These are phyloP conservation scores for Umbellularia californica DNA, from an alignment of 164 flowering plant genomes.

Conservation along the genomic window DNA sequence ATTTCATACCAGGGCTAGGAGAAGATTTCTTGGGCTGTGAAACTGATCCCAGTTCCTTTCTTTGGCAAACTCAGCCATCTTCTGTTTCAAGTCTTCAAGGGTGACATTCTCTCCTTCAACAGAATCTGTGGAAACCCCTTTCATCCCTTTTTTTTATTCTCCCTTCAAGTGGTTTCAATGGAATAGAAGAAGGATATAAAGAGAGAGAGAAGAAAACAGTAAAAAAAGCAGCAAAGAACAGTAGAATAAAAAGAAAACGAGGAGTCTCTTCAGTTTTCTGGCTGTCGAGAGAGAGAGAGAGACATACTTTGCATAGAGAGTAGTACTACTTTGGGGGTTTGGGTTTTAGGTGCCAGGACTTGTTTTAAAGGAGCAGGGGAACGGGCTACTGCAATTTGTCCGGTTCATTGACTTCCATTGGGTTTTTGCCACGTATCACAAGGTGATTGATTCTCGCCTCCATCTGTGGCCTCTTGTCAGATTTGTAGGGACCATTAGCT, in stretches of 20 bases:
- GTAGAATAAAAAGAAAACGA: not conserved
- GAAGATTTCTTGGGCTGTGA: constrained; percentile 28
- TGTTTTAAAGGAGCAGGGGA: not conserved
- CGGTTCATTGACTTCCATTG: not conserved
- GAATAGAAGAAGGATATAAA: not conserved
- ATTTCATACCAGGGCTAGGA: constrained; percentile 17
- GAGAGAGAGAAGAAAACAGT: no score
- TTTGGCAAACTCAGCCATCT: constrained; percentile 26
- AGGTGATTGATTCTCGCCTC: not conserved
- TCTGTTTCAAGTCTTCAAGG: constrained; percentile 20
- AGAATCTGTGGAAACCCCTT: constrained; percentile 6
- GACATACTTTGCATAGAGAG: not conserved
- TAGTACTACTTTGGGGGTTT: not conserved
- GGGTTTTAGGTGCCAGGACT: not conserved
- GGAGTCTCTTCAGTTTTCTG: not conserved
- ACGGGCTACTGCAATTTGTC: not conserved
- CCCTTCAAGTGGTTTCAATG: not conserved
- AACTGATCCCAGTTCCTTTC: constrained; percentile 29
- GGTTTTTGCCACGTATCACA: not conserved
- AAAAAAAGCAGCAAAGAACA: not conserved
- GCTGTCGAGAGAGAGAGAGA: not conserved
- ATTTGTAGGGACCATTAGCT: not conserved
- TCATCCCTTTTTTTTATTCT: constrained; percentile 6
- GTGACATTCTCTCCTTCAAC: constrained; percentile 11
- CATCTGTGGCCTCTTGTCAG: not conserved